phyloP scores from a whole-genome alignment of 2,329 filamentous ascomycete genomes.

The Penicillium sp. region DNA sequence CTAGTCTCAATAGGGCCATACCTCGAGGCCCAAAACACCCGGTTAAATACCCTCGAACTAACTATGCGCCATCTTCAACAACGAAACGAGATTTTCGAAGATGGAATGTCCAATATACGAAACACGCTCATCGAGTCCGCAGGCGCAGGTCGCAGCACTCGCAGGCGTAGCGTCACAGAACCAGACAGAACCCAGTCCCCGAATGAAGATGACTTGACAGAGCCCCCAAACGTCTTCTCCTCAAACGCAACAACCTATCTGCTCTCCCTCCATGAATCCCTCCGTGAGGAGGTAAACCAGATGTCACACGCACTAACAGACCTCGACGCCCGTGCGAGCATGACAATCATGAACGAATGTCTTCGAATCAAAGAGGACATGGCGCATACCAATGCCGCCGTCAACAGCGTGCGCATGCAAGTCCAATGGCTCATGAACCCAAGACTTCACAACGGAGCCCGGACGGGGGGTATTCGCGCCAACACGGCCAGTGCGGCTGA shows the following conservation, averaged over 20 bases:
- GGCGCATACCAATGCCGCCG: constrained; percentile 59
- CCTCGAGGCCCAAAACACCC: constrained; percentile 43
- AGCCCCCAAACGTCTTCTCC: constrained; percentile 29
- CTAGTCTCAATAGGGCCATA: constrained; percentile 49
- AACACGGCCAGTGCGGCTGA: constrained; percentile 9
- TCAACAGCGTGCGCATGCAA: constrained; percentile 59
- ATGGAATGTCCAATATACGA: constrained; percentile 44
- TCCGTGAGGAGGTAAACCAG: constrained; percentile 59
- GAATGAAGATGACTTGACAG: constrained; percentile 13
- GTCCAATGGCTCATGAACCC: constrained; percentile 62
- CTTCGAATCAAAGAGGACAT: constrained; percentile 62
- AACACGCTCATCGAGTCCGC: constrained; percentile 37
- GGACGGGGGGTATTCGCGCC: constrained; percentile 22
- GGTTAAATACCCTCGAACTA: constrained; percentile 45
- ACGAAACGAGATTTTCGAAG: constrained; percentile 48
- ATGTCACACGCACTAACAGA: constrained; percentile 56
- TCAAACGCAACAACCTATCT: constrained; percentile 55
- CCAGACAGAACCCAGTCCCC: constrained; percentile 11
- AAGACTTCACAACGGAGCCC: constrained; percentile 48
- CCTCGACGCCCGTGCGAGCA: constrained; percentile 59
- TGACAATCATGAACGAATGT: constrained; percentile 63
- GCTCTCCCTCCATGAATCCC: constrained; percentile 59
- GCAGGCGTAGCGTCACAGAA: constrained; percentile 11
- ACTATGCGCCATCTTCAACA: constrained; percentile 46
- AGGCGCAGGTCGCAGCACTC: constrained; percentile 7